Evolutionary conservation across 176 grass and related monocot genomes (phyloP).

Genomic region (Musa acuminata): DNA sequence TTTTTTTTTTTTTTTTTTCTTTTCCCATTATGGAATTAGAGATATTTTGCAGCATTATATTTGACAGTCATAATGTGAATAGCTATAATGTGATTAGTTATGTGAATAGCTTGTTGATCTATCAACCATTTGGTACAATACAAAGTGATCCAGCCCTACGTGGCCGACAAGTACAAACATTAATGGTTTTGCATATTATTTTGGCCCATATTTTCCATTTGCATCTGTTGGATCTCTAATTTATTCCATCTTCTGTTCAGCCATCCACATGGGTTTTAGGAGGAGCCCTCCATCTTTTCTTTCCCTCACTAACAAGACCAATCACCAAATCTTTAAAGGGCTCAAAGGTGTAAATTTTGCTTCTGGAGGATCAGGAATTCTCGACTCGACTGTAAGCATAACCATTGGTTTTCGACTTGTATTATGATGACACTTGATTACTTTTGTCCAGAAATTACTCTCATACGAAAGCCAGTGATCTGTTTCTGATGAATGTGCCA

Average conservation of each 20-base stretch:
- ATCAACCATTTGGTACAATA: too few species aligned
- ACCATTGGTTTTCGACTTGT: background rate
- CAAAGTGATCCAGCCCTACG: too few species aligned
- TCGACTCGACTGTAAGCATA: slow-evolving; percentile 28
- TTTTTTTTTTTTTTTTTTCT: too few species aligned
- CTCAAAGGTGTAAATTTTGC: slow-evolving; percentile 67
- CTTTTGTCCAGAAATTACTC: background rate
- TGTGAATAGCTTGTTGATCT: too few species aligned
- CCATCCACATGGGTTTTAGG: slow-evolving; percentile 39
- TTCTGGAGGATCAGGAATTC: slow-evolving; percentile 71
- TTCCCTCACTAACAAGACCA: slow-evolving; percentile 27
- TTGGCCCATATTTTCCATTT: background rate
- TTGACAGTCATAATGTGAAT: too few species aligned
- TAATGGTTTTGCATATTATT: too few species aligned
- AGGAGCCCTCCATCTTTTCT: slow-evolving; percentile 62
- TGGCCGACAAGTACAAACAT: too few species aligned
- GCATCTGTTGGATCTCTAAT: background rate
- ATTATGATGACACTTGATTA: background rate
- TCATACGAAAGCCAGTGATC: background rate
- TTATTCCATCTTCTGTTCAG: slow-evolving; percentile 23
- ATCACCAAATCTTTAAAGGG: slow-evolving; percentile 28
- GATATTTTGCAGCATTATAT: too few species aligned
- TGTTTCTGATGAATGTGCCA: background rate
- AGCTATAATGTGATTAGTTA: too few species aligned
- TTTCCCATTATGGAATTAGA: too few species aligned